phyloP scores from a whole-genome alignment of 768 basidiomycete species.

The Mycena belliarum region DNA sequence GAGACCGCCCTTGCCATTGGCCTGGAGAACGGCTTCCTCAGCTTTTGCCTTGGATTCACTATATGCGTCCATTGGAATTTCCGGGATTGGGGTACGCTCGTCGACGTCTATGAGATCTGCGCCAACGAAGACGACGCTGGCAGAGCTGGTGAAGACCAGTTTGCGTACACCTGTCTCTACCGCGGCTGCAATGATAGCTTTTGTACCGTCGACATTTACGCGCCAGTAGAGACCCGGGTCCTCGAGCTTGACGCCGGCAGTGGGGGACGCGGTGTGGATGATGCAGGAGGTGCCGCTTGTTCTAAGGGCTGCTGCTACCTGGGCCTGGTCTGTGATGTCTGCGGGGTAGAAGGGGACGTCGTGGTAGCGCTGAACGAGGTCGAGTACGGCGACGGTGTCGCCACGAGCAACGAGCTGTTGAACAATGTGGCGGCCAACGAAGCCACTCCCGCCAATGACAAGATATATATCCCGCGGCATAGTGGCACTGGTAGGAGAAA shows the following conservation, averaged over 20 bases:
- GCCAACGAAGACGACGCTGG: constrained; percentile 88
- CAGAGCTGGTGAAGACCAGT: constrained; percentile 93
- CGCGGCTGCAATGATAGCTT: constrained; percentile 81
- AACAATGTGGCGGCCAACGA: constrained; percentile 90
- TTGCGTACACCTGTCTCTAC: constrained; percentile 72
- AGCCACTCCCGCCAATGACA: constrained; percentile 94
- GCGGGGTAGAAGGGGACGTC: constrained; percentile 87
- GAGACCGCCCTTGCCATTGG: constrained; percentile 84
- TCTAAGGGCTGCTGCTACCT: constrained; percentile 70
- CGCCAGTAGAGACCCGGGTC: constrained; percentile 78
- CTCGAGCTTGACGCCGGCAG: constrained; percentile 51
- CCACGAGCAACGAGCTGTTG: constrained; percentile 78
- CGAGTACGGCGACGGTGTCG: constrained; percentile 83
- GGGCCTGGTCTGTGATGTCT: constrained; percentile 79
- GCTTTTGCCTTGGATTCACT: constrained; percentile 93
- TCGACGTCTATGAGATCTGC: constrained; percentile 80
- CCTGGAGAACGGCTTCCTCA: constrained; percentile 78
- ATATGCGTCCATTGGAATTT: constrained; percentile 83
- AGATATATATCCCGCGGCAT: constrained; percentile 70
- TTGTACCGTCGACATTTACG: constrained; percentile 93
- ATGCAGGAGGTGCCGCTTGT: constrained; percentile 88
- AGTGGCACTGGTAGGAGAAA: no score
- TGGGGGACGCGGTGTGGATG: constrained; percentile 92
- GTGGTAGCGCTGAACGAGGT: constrained; percentile 88
- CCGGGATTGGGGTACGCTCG: constrained; percentile 79